These are phyloP conservation scores for Orychophragmus violaceus DNA, from an alignment of 345 rosid genomes.

Conservation along the genomic window DNA sequence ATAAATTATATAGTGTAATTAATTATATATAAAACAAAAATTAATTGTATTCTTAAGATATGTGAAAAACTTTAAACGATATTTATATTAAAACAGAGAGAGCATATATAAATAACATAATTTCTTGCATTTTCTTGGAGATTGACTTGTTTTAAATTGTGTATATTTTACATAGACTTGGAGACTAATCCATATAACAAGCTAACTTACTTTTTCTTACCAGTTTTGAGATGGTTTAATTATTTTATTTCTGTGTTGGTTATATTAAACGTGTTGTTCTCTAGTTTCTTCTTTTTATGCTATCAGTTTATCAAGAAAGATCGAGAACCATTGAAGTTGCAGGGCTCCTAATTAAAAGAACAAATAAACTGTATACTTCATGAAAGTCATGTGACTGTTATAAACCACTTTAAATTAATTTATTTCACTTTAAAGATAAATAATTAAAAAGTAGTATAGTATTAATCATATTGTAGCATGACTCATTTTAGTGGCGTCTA, in stretches of 20 bases:
- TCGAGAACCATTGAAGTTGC: constrained; percentile 10
- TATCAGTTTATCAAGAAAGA: neutral
- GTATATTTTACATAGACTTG: neutral
- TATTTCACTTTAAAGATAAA: neutral
- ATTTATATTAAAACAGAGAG: no score
- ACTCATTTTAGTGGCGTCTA: constrained; percentile 24
- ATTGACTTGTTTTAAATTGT: neutral
- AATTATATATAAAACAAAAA: no score
- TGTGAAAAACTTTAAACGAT: no score
- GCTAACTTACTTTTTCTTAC: neutral
- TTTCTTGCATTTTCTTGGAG: neutral
- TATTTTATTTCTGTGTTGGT: neutral
- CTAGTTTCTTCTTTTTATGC: neutral
- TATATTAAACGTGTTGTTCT: neutral
- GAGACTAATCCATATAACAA: neutral
- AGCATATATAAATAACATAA: no score
- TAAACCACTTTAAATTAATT: neutral
- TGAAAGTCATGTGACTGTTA: constrained; percentile 6
- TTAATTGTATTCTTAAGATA: no score
- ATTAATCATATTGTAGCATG: constrained; percentile 13
- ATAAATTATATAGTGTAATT: no score
- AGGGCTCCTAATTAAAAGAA: neutral
- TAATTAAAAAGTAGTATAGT: constrained; percentile 5
- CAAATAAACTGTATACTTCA: neutral
- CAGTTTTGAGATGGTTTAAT: neutral